Percentiles rank a stretch among this genome's conserved stretches.
phyloP scores from a whole-genome alignment of 108 stramenopile genomes.

The Hondaea fermentalgiana region DNA sequence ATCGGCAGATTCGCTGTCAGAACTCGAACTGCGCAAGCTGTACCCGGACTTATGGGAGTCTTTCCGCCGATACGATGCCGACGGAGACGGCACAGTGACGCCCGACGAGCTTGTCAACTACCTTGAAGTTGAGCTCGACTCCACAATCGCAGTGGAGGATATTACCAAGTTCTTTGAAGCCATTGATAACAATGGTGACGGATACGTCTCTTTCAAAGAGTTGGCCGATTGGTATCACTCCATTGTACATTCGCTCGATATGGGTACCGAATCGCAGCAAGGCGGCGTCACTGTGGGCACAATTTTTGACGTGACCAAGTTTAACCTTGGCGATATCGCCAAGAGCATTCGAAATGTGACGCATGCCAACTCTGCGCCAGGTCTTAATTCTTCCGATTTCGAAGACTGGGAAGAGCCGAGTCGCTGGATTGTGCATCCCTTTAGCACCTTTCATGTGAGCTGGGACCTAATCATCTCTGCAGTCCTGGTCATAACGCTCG shows the following conservation, averaged over 20 bases:
- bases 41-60: conserved; percentile 11
- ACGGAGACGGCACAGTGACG: background rate
- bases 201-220: background rate
- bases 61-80: background rate
- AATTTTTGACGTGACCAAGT: background rate
- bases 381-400: background rate
- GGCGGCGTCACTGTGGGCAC: background rate
- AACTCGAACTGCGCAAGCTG: background rate
- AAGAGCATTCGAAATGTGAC: background rate
- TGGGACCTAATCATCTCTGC: conserved; percentile 51
- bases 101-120: background rate
- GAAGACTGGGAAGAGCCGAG: background rate
- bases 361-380: background rate
- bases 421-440: conserved; percentile 39
- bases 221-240: background rate
- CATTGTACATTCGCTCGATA: background rate
- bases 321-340: background rate
- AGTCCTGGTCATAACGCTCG: conserved; percentile 46
- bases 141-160: background rate
- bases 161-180: background rate
- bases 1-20: background rate
- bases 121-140: background rate
- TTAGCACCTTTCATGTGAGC: conserved; percentile 30
- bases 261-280: background rate
- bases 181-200: background rate